A percentile compares a stretch with the other conserved stretches of the same genome.
These are phyloP conservation scores for Ganoderma multipileum DNA, from an alignment of 1,284 basidiomycete genomes.

Conservation along the genomic window DNA sequence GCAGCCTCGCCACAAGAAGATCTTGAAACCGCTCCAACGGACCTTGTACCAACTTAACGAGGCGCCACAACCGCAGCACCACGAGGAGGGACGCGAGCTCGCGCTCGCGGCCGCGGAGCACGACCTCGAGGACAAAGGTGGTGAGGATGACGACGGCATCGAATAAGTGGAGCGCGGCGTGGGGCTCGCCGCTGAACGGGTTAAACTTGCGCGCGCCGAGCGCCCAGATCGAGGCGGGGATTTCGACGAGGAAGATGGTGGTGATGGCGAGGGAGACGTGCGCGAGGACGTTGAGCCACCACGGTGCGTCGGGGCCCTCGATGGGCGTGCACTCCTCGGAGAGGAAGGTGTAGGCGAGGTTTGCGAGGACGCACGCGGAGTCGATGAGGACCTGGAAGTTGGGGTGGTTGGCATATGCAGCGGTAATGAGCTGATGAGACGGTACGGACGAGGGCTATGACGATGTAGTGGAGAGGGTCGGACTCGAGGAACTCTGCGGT, in stretches of 20 bases:
- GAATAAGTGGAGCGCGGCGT: conserved; percentile 71
- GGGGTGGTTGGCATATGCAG: background rate
- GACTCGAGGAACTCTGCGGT: conserved; percentile 62
- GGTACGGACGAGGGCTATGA: conserved; percentile 59
- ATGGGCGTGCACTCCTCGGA: conserved; percentile 54
- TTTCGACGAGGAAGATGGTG: conserved; percentile 76
- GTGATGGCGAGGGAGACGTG: conserved; percentile 73
- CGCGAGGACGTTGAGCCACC: conserved; percentile 68
- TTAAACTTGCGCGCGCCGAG: conserved; percentile 65
- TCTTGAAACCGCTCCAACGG: background rate
- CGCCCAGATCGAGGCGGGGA: conserved; percentile 71
- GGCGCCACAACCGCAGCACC: conserved; percentile 77
- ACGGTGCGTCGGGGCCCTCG: conserved; percentile 50
- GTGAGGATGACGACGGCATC: conserved; percentile 73
- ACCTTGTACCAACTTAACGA: conserved; percentile 83
- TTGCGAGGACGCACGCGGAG: conserved; percentile 68
- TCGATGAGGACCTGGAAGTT: conserved; percentile 64
- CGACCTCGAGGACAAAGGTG: conserved; percentile 76
- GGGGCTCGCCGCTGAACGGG: conserved; percentile 57
- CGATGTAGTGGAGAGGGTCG: conserved; percentile 56
- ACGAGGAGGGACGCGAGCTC: conserved; percentile 76
- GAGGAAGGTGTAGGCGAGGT: conserved; percentile 73
- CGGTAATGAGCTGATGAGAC: conserved; percentile 5
- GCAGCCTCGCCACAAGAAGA: no score
- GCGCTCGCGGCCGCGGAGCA: conserved; percentile 67